A percentile compares a stretch with the other conserved stretches of the same genome.
These are phyloP conservation scores for Xanthoceras sorbifolium DNA, from an alignment of 345 rosid genomes.

Conservation along the genomic window DNA sequence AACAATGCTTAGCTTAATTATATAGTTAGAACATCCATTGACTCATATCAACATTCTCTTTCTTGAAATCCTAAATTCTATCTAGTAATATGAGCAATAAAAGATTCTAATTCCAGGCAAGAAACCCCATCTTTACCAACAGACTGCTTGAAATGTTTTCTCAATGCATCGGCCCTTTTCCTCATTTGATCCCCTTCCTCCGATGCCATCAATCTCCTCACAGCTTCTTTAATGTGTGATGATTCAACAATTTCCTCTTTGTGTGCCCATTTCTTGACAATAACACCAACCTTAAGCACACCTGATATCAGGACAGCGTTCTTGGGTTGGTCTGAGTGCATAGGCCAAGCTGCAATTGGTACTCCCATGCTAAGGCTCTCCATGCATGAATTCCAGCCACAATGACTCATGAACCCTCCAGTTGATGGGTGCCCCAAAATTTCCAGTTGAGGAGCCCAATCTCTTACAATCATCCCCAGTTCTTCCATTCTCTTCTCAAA, in stretches of 20 bases:
- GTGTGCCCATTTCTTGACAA: background rate
- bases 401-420: conserved; percentile 22
- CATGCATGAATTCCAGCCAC: conserved; percentile 22
- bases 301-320: conserved; percentile 12
- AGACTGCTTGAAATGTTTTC: background rate
- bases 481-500: background rate
- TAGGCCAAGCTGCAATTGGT: conserved; percentile 23
- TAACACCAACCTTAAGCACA: conserved; percentile 1
- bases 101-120: background rate
- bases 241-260: background rate
- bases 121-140: conserved; percentile 3
- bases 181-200: conserved; percentile 9
- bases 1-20: background rate
- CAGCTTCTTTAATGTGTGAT: background rate
- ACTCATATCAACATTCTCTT: background rate
- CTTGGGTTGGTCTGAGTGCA: conserved; percentile 13
- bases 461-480: background rate
- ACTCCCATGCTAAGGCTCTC: conserved; percentile 16
- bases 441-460: conserved; percentile 19
- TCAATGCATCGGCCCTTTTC: background rate
- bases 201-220: background rate
- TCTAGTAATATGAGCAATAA: conserved; percentile 10
- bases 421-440: background rate
- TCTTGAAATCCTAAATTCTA: too few species aligned
- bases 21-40: background rate